These are phyloP conservation scores for Ogataea haglerorum DNA, from an alignment of 805 yeast genomes.

Conservation along the genomic window DNA sequence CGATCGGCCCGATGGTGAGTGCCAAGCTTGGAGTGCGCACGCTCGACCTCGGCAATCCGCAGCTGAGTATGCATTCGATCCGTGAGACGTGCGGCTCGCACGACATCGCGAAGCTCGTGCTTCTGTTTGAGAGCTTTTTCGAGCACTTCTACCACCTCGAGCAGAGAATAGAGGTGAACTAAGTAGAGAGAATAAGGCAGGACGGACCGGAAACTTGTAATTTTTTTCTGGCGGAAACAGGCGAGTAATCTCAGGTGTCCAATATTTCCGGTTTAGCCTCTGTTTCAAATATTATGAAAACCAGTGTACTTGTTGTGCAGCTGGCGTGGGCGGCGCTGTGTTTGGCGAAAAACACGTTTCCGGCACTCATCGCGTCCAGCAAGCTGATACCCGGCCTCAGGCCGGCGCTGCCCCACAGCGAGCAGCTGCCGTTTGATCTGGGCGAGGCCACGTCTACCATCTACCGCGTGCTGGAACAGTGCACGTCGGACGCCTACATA, in stretches of 20 bases:
- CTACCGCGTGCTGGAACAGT: slow-evolving; percentile 30
- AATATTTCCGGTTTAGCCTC: too few species aligned
- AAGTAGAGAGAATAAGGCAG: slow-evolving; percentile 1
- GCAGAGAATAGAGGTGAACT: slow-evolving; percentile 39
- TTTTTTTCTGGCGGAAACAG: too few species aligned
- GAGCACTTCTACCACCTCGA: slow-evolving; percentile 41
- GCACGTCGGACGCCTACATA: slow-evolving; percentile 56
- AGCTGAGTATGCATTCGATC: slow-evolving; percentile 88
- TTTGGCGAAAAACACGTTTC: slow-evolving; percentile 17
- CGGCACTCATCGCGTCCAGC: slow-evolving; percentile 29
- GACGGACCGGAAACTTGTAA: too few species aligned
- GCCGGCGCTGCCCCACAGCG: slow-evolving; percentile 28
- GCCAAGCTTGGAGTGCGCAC: slow-evolving; percentile 85
- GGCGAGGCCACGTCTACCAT: slow-evolving; percentile 23
- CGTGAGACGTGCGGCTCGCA: slow-evolving; percentile 85
- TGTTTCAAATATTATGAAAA: not conserved
- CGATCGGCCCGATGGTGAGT: slow-evolving; percentile 92
- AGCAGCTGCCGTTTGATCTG: slow-evolving; percentile 29
- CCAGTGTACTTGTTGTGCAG: not conserved
- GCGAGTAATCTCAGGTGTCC: too few species aligned
- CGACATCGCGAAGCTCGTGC: slow-evolving; percentile 63
- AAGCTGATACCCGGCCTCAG: slow-evolving; percentile 29
- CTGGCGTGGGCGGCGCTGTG: slow-evolving; percentile 1
- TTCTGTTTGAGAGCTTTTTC: slow-evolving; percentile 62
- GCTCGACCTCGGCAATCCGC: slow-evolving; percentile 87